A percentile compares a stretch with the other conserved stretches of the same genome.
Conservation (phyloP, 2,329 filamentous ascomycete genomes). For the Ophiostoma ulmi region DNA sequence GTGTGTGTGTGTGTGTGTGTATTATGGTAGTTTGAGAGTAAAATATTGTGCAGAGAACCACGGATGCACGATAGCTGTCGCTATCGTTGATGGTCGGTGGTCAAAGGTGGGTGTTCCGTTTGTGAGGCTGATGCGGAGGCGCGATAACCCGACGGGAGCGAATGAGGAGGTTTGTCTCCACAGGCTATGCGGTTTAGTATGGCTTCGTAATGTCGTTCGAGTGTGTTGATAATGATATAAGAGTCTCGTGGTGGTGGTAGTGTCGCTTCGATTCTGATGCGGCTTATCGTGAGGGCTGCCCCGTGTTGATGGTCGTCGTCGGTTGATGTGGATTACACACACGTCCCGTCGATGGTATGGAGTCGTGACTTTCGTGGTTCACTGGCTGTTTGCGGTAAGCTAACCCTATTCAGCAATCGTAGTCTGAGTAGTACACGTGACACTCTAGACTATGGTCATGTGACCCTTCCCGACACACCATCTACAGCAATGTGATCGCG, state of each 20-base stretch:
- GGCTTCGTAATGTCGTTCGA: background rate
- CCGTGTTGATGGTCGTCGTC: background rate
- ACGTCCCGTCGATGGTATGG: background rate
- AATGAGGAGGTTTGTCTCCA: background rate
- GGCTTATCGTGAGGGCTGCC: background rate
- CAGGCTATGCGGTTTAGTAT: background rate
- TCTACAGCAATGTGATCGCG: background rate
- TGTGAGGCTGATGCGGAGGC: background rate
- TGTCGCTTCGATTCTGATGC: background rate
- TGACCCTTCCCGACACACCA: background rate
- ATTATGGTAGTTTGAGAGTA: background rate
- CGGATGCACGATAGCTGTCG: background rate
- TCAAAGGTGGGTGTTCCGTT: background rate
- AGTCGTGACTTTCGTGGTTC: background rate
- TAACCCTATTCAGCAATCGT: background rate
- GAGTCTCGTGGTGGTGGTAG: background rate
- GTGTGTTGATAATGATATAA: background rate
- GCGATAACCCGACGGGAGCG: background rate
- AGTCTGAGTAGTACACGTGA: background rate
- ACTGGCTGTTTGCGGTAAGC: background rate
- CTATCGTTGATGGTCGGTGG: background rate
- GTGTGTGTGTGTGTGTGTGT: conserved; percentile 12
- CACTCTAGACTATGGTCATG: background rate
- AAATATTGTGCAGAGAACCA: background rate
- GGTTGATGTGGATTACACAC: conserved; percentile 3